These are phyloP conservation scores for Conoideocrella luteorostrata DNA, from an alignment of 2,329 filamentous ascomycete species.

Conservation along the genomic window DNA sequence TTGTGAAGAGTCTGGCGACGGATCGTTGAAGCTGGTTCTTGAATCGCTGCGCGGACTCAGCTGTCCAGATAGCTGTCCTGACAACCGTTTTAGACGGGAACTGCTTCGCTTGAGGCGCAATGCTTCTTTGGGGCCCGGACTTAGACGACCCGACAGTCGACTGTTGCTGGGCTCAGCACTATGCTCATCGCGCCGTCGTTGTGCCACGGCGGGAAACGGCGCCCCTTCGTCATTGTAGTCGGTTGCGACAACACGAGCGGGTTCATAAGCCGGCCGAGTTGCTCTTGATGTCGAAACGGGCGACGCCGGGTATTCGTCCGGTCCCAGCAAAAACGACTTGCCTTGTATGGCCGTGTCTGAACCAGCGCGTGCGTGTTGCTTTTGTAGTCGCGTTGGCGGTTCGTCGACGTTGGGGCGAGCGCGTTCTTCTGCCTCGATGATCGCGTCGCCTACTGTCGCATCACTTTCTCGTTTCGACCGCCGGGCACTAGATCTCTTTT, in stretches of 20 bases:
- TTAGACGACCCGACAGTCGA: slow-evolving; percentile 41
- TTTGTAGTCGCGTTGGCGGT: neutral
- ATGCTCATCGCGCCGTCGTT: slow-evolving; percentile 47
- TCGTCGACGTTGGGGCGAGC: neutral
- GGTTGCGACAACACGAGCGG: slow-evolving; percentile 20
- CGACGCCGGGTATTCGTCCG: slow-evolving; percentile 16
- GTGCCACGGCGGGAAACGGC: slow-evolving; percentile 62
- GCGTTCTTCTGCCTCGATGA: slow-evolving; percentile 37
- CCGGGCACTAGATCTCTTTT: slow-evolving; percentile 46
- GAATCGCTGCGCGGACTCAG: slow-evolving; percentile 36
- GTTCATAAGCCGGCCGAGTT: slow-evolving; percentile 15
- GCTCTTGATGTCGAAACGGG: slow-evolving; percentile 14
- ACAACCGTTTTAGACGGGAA: slow-evolving; percentile 53
- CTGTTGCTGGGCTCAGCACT: slow-evolving; percentile 39
- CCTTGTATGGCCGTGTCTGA: slow-evolving; percentile 6
- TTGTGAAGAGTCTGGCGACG: slow-evolving; percentile 18
- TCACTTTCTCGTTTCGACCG: slow-evolving; percentile 44
- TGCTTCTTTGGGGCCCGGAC: slow-evolving; percentile 40
- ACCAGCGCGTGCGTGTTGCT: slow-evolving; percentile 1
- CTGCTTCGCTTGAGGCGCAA: slow-evolving; percentile 47
- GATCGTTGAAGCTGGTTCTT: slow-evolving; percentile 18
- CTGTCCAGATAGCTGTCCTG: slow-evolving; percentile 43
- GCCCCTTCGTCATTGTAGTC: slow-evolving; percentile 55
- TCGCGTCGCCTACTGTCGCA: slow-evolving; percentile 26
- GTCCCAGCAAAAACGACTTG: slow-evolving; percentile 17